These are phyloP conservation scores for Penicillium paneum DNA, from an alignment of 2,329 filamentous ascomycete species.

Conservation along the genomic window DNA sequence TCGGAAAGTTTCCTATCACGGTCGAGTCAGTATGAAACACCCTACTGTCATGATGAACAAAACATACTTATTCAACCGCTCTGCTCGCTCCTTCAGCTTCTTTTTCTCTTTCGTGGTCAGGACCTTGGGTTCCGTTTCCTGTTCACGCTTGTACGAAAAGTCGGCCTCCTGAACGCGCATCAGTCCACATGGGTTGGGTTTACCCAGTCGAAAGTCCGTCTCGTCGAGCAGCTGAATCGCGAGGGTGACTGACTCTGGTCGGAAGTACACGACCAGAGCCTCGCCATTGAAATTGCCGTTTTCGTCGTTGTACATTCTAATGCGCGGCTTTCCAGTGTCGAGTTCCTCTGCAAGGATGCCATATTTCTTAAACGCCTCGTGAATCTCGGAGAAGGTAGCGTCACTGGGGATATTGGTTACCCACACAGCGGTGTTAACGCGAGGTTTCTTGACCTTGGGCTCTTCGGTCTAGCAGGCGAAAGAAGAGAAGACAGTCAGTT, in stretches of 20 bases:
- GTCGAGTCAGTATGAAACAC: constrained; percentile 15
- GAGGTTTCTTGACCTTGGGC: constrained; percentile 44
- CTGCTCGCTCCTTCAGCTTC: constrained; percentile 86
- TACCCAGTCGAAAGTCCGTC: constrained; percentile 67
- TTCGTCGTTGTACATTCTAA: constrained; percentile 87
- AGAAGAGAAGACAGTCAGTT: background rate
- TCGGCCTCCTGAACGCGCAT: constrained; percentile 85
- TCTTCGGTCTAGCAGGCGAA: constrained; percentile 22
- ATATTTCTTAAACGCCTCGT: constrained; percentile 79
- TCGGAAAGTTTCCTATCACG: constrained; percentile 74
- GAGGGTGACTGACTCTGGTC: constrained; percentile 81
- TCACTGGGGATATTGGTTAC: constrained; percentile 83
- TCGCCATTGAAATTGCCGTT: constrained; percentile 88
- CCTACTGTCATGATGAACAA: background rate
- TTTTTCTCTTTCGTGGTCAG: constrained; percentile 65
- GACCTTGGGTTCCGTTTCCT: constrained; percentile 45
- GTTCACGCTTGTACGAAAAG: constrained; percentile 83
- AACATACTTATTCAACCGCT: constrained; percentile 70
- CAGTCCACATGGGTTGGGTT: constrained; percentile 52
- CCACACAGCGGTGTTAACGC: constrained; percentile 85
- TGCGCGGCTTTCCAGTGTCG: constrained; percentile 78
- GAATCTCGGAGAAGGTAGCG: constrained; percentile 74
- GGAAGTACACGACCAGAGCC: constrained; percentile 89
- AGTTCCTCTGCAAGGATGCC: constrained; percentile 94
- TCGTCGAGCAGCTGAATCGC: constrained; percentile 54